Evolutionary conservation across 495 filamentous ascomycete species (phyloP).

Genomic region (Penicilliopsis zonata): DNA sequence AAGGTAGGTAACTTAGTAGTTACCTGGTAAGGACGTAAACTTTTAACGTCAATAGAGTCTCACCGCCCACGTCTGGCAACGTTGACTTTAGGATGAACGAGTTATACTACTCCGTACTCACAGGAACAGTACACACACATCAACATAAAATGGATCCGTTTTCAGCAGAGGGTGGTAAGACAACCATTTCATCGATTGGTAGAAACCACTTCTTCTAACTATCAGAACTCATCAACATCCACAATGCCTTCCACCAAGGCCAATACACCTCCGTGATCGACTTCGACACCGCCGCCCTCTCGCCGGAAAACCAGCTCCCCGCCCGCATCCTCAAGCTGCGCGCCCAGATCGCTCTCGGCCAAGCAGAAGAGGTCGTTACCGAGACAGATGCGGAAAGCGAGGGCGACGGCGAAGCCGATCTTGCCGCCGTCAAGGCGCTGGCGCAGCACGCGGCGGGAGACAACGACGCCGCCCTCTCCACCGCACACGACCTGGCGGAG

Average conservation of each 20-base stretch:
- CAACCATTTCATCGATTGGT: neutral
- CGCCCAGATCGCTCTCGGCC: constrained; percentile 68
- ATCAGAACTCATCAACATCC: constrained; percentile 84
- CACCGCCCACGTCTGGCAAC: no score
- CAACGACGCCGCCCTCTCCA: constrained; percentile 43
- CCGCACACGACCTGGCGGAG: constrained; percentile 53
- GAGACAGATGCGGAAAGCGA: constrained; percentile 52
- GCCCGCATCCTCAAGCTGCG: constrained; percentile 73
- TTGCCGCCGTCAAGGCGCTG: constrained; percentile 65
- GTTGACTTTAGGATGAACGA: no score
- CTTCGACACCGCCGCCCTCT: constrained; percentile 65
- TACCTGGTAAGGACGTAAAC: no score
- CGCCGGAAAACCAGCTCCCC: constrained; percentile 60
- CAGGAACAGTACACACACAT: no score
- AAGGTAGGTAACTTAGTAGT: no score
- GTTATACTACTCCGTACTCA: no score
- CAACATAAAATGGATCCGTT: constrained; percentile 79
- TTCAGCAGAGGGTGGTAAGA: constrained; percentile 59
- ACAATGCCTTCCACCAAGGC: constrained; percentile 89
- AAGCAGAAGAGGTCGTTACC: constrained; percentile 57
- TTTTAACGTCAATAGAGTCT: no score
- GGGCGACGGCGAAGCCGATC: constrained; percentile 57
- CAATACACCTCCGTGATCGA: constrained; percentile 75
- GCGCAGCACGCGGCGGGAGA: constrained; percentile 56
- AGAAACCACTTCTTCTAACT: constrained; percentile 6